These are phyloP conservation scores for Crithidia sp. DNA, from an alignment of 208 protist genomes.

Conservation along the genomic window DNA sequence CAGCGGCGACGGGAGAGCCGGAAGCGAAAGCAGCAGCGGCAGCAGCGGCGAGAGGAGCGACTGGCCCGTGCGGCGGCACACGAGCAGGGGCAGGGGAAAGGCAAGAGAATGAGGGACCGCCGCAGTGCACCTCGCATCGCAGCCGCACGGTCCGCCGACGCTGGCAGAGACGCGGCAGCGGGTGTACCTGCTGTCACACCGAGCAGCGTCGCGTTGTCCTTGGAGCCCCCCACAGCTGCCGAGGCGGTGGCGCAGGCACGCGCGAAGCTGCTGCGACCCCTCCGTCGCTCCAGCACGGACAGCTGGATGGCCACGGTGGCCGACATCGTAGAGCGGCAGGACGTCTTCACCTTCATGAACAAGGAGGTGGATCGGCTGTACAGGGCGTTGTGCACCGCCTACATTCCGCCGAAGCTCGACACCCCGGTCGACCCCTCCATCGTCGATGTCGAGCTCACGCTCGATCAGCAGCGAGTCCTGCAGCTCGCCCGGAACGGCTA, in stretches of 20 bases:
- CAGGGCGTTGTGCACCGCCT: constrained; percentile 46
- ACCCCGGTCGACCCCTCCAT: constrained; percentile 55
- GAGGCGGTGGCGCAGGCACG: constrained; percentile 19
- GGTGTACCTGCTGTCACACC: neutral
- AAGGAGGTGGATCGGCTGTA: constrained; percentile 67
- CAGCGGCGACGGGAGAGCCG: constrained; percentile 5
- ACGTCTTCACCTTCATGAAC: constrained; percentile 54
- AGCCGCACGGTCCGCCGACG: neutral
- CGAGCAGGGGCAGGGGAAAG: neutral
- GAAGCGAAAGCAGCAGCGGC: neutral
- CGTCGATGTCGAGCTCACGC: constrained; percentile 47
- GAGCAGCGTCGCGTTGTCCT: neutral
- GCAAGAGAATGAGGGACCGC: neutral
- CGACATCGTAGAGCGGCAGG: constrained; percentile 47
- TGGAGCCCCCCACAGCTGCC: neutral
- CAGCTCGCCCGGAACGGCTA: constrained; percentile 68
- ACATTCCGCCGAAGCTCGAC: constrained; percentile 83
- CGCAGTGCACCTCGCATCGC: neutral
- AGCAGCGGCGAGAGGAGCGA: constrained; percentile 4
- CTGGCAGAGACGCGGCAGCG: neutral
- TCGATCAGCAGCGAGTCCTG: constrained; percentile 74
- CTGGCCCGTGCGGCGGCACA: neutral
- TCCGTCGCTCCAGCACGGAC: constrained; percentile 8
- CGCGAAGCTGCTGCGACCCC: constrained; percentile 17
- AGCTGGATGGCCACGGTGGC: constrained; percentile 57